Evolutionary conservation across 1,284 basidiomycete species (phyloP), one percentile per base, ranked within the genome.

Genomic region (Ganoderma sinense): DNA sequence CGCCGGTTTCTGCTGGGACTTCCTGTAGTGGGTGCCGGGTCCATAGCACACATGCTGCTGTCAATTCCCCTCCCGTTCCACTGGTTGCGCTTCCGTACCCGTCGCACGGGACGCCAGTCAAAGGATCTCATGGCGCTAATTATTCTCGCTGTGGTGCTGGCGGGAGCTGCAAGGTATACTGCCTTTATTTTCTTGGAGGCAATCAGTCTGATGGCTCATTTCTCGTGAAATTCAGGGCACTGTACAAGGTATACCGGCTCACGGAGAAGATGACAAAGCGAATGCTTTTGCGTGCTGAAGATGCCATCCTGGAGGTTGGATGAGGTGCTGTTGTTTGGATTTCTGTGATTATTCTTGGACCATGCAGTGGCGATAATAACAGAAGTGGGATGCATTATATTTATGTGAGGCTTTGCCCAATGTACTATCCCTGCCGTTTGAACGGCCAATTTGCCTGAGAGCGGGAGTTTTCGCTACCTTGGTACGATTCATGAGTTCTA

Each of bases 21-120:
- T 16, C 93, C 93, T 31, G 85, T 94, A 62, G 86, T 95, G 13
- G 92, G 93, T 10, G 91, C 91, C 48, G 88, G 88, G n/a, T 94
- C 91, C 26, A 80, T 94, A 56, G 86, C 94, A 11, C 90, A 92
- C 63, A 87, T 92, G 85, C 78, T 94, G 10, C 77, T 91, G 40
- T 87, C 91, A 5, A 77, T 89, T 20, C 89, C 88, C 26, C 78
- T 91, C 67, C 91, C 91, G 26, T 78, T 94, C 43, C 89, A 92
- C 64, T 89, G 89, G 85, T 74, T 93, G 65, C 86, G 91, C 23
- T 89, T 88, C 75, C 83, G 92, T 71, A 86, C 87, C 1, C 82
- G 86, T 67, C 84, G 86, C 48, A 81, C 87, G 68, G 84, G 88
- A 68, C 86, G 87, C 56, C 85, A 83, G 58, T 75, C 74, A 59